Percentiles rank a stretch among this genome's conserved stretches.
Evolutionary conservation across 2,329 filamentous ascomycete species (phyloP).

Genomic region (Tothia fuscella): DNA sequence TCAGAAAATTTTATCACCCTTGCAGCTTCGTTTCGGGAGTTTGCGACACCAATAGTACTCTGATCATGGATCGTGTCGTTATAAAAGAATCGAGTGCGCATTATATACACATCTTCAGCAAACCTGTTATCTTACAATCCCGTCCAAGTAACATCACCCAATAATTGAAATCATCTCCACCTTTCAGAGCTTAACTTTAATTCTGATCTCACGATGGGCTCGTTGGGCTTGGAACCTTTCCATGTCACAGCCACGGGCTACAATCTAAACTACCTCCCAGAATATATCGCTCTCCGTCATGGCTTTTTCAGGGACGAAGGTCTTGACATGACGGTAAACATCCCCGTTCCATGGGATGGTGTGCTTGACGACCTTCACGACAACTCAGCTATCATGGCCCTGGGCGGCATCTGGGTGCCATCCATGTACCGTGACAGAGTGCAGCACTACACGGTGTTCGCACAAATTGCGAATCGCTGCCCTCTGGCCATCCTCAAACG

Average conservation of each 20-base stretch:
- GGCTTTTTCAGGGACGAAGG: slow-evolving; percentile 22
- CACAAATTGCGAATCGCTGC: slow-evolving; percentile 15
- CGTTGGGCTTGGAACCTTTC: slow-evolving; percentile 12
- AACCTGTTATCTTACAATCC: neutral
- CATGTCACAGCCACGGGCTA: slow-evolving; percentile 19
- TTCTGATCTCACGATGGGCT: neutral
- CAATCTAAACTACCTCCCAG: slow-evolving; percentile 22
- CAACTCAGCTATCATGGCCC: slow-evolving; percentile 15
- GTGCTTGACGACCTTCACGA: slow-evolving; percentile 17
- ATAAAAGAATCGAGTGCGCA: neutral
- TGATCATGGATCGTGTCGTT: slow-evolving; percentile 41
- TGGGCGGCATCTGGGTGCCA: slow-evolving; percentile 16
- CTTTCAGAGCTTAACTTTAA: neutral
- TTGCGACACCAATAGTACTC: slow-evolving; percentile 73
- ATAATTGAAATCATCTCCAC: neutral
- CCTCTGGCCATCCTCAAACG: slow-evolving; percentile 15
- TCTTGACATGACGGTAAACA: slow-evolving; percentile 19
- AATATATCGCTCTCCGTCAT: slow-evolving; percentile 21
- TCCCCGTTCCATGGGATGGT: slow-evolving; percentile 19
- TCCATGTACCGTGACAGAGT: slow-evolving; percentile 14
- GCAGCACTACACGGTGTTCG: slow-evolving; percentile 14
- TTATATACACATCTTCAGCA: neutral
- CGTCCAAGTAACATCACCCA: neutral
- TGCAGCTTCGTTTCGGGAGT: slow-evolving; percentile 68
- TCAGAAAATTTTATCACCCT: slow-evolving; percentile 48